Evolutionary conservation across 225 moss, liverwort and hornwort genomes (phyloP).

Genomic region (Thuidium tamariscinum): DNA sequence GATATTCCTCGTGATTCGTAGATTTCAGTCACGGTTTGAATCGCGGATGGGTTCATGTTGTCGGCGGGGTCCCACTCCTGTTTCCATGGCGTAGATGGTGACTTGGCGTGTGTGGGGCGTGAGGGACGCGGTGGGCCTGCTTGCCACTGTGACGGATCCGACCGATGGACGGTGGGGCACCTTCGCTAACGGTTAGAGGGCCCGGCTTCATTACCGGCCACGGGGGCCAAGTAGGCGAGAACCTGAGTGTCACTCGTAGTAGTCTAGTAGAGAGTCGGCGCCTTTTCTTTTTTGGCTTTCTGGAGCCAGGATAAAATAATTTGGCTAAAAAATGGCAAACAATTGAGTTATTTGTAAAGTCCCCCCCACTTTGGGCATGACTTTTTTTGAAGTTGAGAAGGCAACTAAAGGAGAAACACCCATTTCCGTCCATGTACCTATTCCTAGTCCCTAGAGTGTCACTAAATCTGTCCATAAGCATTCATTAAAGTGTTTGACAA

Average conservation of each 20-base stretch:
- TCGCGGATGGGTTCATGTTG: background rate
- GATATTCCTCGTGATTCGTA: background rate
- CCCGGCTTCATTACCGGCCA: background rate
- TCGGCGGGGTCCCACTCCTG: constrained; percentile 1
- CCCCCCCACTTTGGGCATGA: no score
- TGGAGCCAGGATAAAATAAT: no score
- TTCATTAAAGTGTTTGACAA: no score
- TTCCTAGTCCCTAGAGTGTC: no score
- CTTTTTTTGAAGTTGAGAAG: no score
- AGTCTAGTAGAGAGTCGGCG: no score
- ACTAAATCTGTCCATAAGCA: no score
- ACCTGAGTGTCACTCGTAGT: background rate
- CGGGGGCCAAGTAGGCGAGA: background rate
- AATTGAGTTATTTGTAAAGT: no score
- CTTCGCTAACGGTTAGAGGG: background rate
- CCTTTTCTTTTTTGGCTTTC: no score
- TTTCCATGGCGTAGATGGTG: background rate
- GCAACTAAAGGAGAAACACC: no score
- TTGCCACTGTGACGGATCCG: background rate
- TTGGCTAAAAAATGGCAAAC: no score
- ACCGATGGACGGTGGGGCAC: background rate
- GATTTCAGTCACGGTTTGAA: background rate
- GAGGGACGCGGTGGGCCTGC: background rate
- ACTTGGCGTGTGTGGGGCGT: background rate
- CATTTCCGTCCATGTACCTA: no score